Evolutionary conservation across 352 stramenopile species (phyloP).

Genomic region (Phytophthora kernoviae): DNA sequence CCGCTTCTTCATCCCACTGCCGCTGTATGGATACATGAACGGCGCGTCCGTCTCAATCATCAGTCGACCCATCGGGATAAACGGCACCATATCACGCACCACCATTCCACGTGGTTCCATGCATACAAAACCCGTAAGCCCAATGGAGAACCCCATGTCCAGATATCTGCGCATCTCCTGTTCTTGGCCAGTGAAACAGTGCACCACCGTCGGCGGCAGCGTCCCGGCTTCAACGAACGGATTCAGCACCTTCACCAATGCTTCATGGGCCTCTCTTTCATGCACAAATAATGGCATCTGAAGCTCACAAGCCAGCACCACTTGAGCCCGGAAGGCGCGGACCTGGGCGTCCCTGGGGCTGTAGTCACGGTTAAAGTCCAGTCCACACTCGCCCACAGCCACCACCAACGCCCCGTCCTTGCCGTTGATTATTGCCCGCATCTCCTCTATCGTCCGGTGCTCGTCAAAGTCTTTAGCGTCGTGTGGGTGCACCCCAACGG

Average conservation of each 20-base stretch:
- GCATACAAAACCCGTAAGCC: conserved; percentile 71
- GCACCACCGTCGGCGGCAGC: conserved; percentile 64
- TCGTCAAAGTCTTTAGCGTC: conserved; percentile 86
- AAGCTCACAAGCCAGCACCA: conserved; percentile 84
- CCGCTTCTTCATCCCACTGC: conserved; percentile 31
- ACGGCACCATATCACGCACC: conserved; percentile 45
- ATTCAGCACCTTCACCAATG: conserved; percentile 56
- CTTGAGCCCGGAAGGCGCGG: conserved; percentile 86
- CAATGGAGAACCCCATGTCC: conserved; percentile 71
- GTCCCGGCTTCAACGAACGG: conserved; percentile 45
- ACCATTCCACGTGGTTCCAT: conserved; percentile 59
- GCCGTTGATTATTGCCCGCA: conserved; percentile 45
- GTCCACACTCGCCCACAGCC: conserved; percentile 94
- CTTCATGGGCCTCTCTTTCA: conserved; percentile 66
- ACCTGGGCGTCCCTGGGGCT: conserved; percentile 90
- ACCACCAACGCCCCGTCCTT: conserved; percentile 68
- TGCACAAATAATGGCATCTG: conserved; percentile 95
- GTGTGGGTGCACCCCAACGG: conserved; percentile 95
- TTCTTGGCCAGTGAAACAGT: conserved; percentile 76
- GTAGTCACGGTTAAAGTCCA: conserved; percentile 97
- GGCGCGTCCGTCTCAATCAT: conserved; percentile 81
- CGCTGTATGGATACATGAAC: conserved; percentile 73
- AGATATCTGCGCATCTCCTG: conserved; percentile 61
- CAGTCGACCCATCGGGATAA: conserved; percentile 59
- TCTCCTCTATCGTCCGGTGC: conserved; percentile 33